phyloP scores from a whole-genome alignment of 106 monocot species.

The Cymbidium sinense region DNA sequence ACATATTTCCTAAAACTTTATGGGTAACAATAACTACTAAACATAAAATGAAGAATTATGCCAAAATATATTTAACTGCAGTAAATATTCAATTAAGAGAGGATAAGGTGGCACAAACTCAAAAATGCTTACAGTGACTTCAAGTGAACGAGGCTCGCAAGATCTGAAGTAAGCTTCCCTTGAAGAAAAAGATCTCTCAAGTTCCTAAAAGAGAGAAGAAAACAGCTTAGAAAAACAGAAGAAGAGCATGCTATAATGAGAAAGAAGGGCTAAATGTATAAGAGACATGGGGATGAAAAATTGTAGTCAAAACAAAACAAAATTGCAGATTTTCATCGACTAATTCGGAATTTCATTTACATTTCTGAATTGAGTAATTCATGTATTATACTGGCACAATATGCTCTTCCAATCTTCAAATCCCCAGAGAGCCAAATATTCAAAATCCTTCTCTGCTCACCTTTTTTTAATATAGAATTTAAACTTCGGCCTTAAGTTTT shows the following conservation, averaged over 20 bases:
- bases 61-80: neutral
- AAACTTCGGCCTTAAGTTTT: neutral
- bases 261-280: neutral
- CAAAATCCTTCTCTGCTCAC: neutral
- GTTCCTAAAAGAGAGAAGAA: conserved; percentile 34
- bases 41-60: neutral
- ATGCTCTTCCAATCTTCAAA: neutral
- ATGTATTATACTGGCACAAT: neutral
- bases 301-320: neutral
- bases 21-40: neutral
- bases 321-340: neutral
- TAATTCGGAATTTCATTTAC: neutral
- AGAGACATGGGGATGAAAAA: neutral
- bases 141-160: conserved; percentile 33
- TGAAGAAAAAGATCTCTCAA: conserved; percentile 48
- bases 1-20: neutral
- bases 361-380: neutral
- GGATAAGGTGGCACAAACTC: neutral
- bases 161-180: conserved; percentile 30
- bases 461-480: neutral
- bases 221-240: neutral
- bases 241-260: neutral
- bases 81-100: neutral
- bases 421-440: neutral
- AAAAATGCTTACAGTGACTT: conserved; percentile 34